These are phyloP conservation scores for Candida pseudoglaebosa DNA, from an alignment of 805 yeast genomes.

Conservation along the genomic window DNA sequence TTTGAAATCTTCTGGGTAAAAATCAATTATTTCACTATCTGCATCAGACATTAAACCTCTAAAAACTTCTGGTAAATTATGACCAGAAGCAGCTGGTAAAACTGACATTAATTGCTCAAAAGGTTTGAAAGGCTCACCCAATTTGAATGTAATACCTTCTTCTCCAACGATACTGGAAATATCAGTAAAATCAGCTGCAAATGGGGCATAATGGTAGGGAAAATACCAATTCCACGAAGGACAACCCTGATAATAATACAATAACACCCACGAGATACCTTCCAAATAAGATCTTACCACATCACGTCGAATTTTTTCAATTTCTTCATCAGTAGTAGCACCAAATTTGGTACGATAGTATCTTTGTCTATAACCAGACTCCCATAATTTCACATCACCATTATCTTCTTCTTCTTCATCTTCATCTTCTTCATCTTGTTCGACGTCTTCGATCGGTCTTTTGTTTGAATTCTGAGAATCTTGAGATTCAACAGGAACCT, in stretches of 20 bases:
- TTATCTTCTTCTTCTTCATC: conserved; percentile 22
- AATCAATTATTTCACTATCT: conserved; percentile 81
- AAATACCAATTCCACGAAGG: conserved; percentile 99
- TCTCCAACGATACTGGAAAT: conserved; percentile 42
- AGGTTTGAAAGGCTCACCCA: conserved; percentile 82
- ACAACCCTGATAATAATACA: conserved; percentile 95
- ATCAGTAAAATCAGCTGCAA: conserved; percentile 79
- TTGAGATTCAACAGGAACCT: conserved; percentile 4
- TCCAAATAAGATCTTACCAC: conserved; percentile 77
- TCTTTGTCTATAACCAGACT: conserved; percentile 80
- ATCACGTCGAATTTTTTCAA: conserved; percentile 48
- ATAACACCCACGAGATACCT: conserved; percentile 94
- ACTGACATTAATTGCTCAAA: conserved; percentile 94
- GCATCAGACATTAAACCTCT: conserved; percentile 76
- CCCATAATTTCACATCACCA: conserved; percentile 67
- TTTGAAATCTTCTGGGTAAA: conserved; percentile 82
- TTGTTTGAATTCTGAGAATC: conserved; percentile 8
- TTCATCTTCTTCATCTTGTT: conserved; percentile 11
- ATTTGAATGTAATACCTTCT: conserved; percentile 51
- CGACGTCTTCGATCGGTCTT: conserved; percentile 19
- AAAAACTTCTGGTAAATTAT: conserved; percentile 76
- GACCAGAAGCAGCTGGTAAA: conserved; percentile 89
- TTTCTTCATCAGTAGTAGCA: conserved; percentile 49
- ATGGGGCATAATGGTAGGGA: conserved; percentile 97
- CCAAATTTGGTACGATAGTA: conserved; percentile 78